Percentiles rank a stretch among this genome's conserved stretches.
These are phyloP conservation scores for Neurospora sp. DNA, from an alignment of 495 filamentous ascomycete species.

Conservation along the genomic window DNA sequence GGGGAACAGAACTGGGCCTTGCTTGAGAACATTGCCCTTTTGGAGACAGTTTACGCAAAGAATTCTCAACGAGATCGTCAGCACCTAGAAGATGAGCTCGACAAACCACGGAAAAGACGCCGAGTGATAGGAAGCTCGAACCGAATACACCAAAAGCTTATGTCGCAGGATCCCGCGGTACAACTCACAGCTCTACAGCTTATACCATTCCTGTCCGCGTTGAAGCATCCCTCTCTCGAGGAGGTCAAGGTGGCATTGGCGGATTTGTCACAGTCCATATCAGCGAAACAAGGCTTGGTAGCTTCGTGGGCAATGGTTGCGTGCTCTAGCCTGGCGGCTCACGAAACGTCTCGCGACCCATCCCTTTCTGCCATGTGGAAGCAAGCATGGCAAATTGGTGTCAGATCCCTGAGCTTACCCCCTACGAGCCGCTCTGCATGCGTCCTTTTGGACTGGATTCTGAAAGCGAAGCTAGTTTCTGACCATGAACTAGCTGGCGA, in stretches of 20 bases:
- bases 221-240: constrained; percentile 23
- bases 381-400: constrained; percentile 64
- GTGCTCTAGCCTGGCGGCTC: constrained; percentile 28
- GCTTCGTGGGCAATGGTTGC: constrained; percentile 50
- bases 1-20: constrained; percentile 47
- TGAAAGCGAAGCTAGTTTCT: constrained; percentile 52
- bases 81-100: constrained; percentile 20
- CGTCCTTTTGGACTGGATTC: constrained; percentile 57
- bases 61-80: constrained; percentile 15
- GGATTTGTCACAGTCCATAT: constrained; percentile 25
- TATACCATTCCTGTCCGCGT: constrained; percentile 58
- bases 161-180: constrained; percentile 41
- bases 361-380: constrained; percentile 45
- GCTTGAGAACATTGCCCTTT: constrained; percentile 38
- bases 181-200: constrained; percentile 66
- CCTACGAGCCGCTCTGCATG: constrained; percentile 71
- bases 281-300: constrained; percentile 26
- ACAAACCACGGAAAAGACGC: constrained; percentile 52
- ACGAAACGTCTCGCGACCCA: constrained; percentile 11
- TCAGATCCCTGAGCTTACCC: constrained; percentile 58
- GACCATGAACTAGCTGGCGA: constrained; percentile 53
- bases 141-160: constrained; percentile 53
- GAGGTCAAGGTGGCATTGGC: constrained; percentile 29
- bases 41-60: constrained; percentile 35
- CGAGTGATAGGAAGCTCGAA: constrained; percentile 48